Percentiles rank a stretch among this genome's conserved stretches.
These are phyloP conservation scores for Clarireedia homoeocarpa DNA, from an alignment of 2,329 filamentous ascomycete species.

Conservation along the genomic window DNA sequence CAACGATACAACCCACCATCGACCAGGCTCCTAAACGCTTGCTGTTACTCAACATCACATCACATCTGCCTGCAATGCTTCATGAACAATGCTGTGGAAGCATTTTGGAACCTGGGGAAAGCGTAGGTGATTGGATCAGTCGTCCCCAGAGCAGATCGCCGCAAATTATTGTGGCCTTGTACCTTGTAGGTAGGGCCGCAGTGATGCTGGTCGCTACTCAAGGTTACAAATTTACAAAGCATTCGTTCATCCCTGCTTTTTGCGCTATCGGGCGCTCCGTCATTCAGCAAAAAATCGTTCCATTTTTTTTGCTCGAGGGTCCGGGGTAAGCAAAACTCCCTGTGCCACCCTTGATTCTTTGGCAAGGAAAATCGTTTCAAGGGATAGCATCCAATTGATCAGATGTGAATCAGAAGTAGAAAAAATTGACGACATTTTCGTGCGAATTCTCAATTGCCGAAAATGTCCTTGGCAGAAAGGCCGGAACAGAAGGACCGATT, in stretches of 20 bases:
- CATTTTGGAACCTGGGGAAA: conserved; percentile 11
- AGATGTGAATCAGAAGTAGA: conserved; percentile 4
- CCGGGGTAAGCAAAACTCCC: not conserved
- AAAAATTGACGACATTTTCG: not conserved
- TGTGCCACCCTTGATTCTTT: not conserved
- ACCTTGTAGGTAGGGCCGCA: not conserved
- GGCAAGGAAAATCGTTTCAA: conserved; percentile 3
- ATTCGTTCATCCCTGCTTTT: not conserved
- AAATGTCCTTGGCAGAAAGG: conserved; percentile 2
- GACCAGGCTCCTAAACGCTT: not conserved
- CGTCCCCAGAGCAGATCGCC: not conserved
- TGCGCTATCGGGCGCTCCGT: conserved; percentile 7
- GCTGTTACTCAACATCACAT: conserved; percentile 2
- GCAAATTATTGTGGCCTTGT: not conserved
- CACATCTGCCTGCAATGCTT: conserved; percentile 5
- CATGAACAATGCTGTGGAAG: conserved; percentile 4
- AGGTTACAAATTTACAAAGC: not conserved
- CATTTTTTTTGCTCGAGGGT: not conserved
- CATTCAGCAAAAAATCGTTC: conserved; percentile 2
- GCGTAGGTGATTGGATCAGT: conserved; percentile 4
- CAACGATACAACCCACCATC: not conserved
- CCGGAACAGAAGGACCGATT: conserved; percentile 10
- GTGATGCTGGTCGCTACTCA: too few relatives aligned
- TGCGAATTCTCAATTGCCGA: conserved; percentile 3
- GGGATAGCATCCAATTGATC: conserved; percentile 6